Evolutionary conservation across 2,329 filamentous ascomycete genomes (phyloP), one percentile per base, ranked within the genome.

Genomic region (Scorias spongiosa): DNA sequence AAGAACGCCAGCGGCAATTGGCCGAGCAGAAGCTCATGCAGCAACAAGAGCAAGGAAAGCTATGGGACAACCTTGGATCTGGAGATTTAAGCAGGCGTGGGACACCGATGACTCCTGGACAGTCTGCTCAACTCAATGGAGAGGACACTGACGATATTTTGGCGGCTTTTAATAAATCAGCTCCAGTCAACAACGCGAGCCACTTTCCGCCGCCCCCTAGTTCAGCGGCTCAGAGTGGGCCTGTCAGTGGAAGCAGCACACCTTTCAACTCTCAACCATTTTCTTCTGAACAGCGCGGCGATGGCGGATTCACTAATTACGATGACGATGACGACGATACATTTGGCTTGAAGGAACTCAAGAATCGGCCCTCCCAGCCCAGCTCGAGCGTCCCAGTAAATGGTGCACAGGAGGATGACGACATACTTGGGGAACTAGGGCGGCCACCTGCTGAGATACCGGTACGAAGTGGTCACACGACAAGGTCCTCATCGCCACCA

Each of bases 301-400:
- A 36, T 36, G 32, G 32, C 12, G 9, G 15, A 15, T 36, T 36
- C 15, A 69, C 75, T 28, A 80, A 89, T 39, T 74, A 80, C 53
- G 86, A 93, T 57, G 70, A 75, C 28, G 81, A 89, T 39, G 74
- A 80, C 53, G 86, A 93, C 57, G 86, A 94, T 57, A 85, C 87
- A 2, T 95, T 96, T 59, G 89, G 85, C 1, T 66, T 95, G 30
- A 80, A 71, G 10, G 26, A 32, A 14, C 12, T 12, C 2, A 44
- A 49, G 29, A 46, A 46, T 41, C 46, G 32, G 34, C 53, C 54
- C 36, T 50, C 50, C 5, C 55, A 54, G 34, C 50, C 54, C 28
- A 39, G 51, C 20, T 36, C 45, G 10, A 48, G 54, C 18, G 26
- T 48, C 5, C 40, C 50, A 9, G 47, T 51, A 15, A 49, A 38